Percentiles rank a stretch among this genome's conserved stretches.
These are phyloP conservation scores for Hamamelis virginiana DNA, from an alignment of 164 flowering plant species.

Conservation along the genomic window DNA sequence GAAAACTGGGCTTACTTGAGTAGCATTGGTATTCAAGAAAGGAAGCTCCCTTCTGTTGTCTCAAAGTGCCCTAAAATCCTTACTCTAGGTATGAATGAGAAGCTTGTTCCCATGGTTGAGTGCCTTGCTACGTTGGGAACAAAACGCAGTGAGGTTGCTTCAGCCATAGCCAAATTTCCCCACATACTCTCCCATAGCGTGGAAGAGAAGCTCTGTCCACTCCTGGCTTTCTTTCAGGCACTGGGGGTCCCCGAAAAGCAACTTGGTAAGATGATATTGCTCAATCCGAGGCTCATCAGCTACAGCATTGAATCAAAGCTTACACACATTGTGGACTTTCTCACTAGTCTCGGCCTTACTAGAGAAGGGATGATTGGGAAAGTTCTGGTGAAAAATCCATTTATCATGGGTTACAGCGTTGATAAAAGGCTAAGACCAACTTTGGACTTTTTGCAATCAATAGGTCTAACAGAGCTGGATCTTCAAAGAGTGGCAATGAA, in stretches of 20 bases:
- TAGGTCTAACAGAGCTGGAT: slow-evolving; percentile 59
- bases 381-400: slow-evolving; percentile 72
- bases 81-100: slow-evolving; percentile 63
- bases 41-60: slow-evolving; percentile 76
- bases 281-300: slow-evolving; percentile 91
- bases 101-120: slow-evolving; percentile 80
- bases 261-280: slow-evolving; percentile 68
- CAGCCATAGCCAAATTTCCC: slow-evolving; percentile 77
- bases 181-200: slow-evolving; percentile 80
- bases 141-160: slow-evolving; percentile 67
- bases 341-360: slow-evolving; percentile 54
- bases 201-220: slow-evolving; percentile 93
- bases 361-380: slow-evolving; percentile 80
- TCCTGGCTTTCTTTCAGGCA: slow-evolving; percentile 82
- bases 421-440: slow-evolving; percentile 85
- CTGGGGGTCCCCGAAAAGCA: slow-evolving; percentile 78
- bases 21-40: slow-evolving; percentile 76
- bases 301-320: slow-evolving; percentile 89
- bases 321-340: slow-evolving; percentile 61
- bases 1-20: slow-evolving; percentile 83
- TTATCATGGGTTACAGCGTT: slow-evolving; percentile 87
- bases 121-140: slow-evolving; percentile 74
- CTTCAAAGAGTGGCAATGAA: slow-evolving; percentile 62
- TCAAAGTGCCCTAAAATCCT: slow-evolving; percentile 87
- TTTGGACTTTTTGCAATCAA: slow-evolving; percentile 57